These are phyloP conservation scores for Amphibolis antarctica DNA, from an alignment of 106 monocot species.

Conservation along the genomic window DNA sequence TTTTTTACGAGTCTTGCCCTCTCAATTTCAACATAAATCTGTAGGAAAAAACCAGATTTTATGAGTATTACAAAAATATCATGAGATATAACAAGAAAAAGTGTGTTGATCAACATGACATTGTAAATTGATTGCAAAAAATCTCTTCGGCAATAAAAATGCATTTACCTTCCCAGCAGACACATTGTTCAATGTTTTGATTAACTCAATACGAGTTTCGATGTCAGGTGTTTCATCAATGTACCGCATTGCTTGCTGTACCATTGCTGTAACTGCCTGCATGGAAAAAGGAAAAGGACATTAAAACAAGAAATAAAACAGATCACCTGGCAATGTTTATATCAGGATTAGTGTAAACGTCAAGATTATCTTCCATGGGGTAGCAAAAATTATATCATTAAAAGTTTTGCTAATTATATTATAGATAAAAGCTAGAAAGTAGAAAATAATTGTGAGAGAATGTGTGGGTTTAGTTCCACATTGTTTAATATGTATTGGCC, in stretches of 20 bases:
- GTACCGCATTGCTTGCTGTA: constrained; percentile 96
- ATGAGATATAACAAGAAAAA: not conserved
- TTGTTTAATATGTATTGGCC: too few species aligned
- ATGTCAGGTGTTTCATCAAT: constrained; percentile 87
- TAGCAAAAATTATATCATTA: too few species aligned
- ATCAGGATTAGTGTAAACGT: too few species aligned
- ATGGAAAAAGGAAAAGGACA: not conserved
- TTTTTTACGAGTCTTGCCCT: constrained; percentile 83
- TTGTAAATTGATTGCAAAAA: not conserved
- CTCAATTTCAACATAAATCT: constrained; percentile 99
- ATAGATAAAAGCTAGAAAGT: too few species aligned
- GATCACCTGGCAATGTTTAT: too few species aligned
- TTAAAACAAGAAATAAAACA: not conserved
- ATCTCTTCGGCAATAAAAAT: not conserved
- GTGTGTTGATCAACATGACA: too few species aligned
- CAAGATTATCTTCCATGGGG: too few species aligned
- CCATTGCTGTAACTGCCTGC: constrained; percentile 97
- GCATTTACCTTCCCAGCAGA: constrained; percentile 82
- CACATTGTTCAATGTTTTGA: constrained; percentile 89
- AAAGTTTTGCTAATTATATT: too few species aligned
- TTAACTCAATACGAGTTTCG: constrained; percentile 80
- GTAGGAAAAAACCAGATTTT: not conserved
- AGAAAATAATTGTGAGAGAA: too few species aligned
- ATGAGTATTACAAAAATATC: not conserved
- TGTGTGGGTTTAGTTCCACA: too few species aligned